Conservation (phyloP, 2,329 filamentous ascomycete genomes). For the Truncatella angustata region DNA sequence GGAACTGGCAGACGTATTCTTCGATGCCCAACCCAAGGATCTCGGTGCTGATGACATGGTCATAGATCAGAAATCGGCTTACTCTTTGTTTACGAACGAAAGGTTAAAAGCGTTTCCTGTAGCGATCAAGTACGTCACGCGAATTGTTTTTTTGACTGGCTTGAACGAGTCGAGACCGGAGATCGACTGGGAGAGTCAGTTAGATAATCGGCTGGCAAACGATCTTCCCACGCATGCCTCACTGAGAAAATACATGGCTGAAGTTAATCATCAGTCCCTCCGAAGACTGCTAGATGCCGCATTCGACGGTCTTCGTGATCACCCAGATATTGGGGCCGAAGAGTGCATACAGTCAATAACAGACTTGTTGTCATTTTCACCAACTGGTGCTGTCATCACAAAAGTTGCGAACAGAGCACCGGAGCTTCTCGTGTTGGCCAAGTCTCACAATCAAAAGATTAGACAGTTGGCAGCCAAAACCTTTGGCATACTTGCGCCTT, state of each 20-base stretch:
- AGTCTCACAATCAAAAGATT: slow-evolving; percentile 69
- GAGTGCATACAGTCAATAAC: slow-evolving; percentile 25
- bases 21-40: slow-evolving; percentile 28
- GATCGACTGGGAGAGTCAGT: slow-evolving; percentile 79
- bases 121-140: slow-evolving; percentile 66
- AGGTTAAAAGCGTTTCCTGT: slow-evolving; percentile 59
- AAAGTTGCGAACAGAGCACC: slow-evolving; percentile 43
- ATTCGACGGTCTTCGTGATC: slow-evolving; percentile 55
- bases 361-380: slow-evolving; percentile 28
- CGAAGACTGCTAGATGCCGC: slow-evolving; percentile 49
- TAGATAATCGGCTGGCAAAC: slow-evolving; percentile 70
- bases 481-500: slow-evolving; percentile 74
- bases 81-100: slow-evolving; percentile 38
- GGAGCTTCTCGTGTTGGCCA: slow-evolving; percentile 58
- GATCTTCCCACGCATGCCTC: slow-evolving; percentile 63
- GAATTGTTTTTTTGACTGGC: slow-evolving; percentile 50
- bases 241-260: slow-evolving; percentile 53
- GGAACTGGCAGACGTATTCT: slow-evolving; percentile 49
- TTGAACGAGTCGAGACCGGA: slow-evolving; percentile 57
- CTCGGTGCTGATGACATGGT: slow-evolving; percentile 26
- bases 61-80: slow-evolving; percentile 39
- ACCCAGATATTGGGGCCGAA: slow-evolving; percentile 32
- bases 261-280: slow-evolving; percentile 36
- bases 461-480: slow-evolving; percentile 66
- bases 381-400: slow-evolving; percentile 25